Percentiles rank a stretch among this genome's conserved stretches.
Conservation (phyloP, 2,329 filamentous ascomycete genomes). For the Celoporthe dispersa region DNA sequence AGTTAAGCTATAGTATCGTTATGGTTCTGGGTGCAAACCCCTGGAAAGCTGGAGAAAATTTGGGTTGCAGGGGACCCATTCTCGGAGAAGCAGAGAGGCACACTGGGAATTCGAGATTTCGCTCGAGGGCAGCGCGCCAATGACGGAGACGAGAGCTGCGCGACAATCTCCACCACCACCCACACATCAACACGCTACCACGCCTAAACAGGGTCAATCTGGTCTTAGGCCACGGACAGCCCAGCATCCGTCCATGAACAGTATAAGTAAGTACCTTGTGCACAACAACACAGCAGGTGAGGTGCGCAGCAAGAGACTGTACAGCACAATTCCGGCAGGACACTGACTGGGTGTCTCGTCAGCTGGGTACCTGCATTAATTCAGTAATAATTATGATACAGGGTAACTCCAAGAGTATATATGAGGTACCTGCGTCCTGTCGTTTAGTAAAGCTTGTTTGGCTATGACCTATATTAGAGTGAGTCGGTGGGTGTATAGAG, state of each 20-base stretch:
- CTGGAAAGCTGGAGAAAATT: constrained; percentile 7
- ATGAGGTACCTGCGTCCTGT: neutral
- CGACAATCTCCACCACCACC: neutral
- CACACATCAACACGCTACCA: neutral
- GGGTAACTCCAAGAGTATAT: too few species aligned
- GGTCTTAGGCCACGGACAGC: neutral
- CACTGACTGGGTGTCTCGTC: neutral
- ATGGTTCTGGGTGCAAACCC: neutral
- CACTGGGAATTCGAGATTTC: neutral
- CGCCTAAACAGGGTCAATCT: neutral
- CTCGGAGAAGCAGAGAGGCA: neutral
- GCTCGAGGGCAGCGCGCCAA: neutral
- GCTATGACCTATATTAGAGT: neutral
- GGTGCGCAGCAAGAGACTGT: neutral
- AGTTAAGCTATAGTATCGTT: neutral
- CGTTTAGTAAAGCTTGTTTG: neutral
- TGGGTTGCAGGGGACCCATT: neutral
- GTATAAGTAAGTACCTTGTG: neutral
- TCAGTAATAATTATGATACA: too few species aligned
- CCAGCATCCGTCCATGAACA: neutral
- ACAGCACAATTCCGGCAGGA: neutral
- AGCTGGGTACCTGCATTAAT: neutral
- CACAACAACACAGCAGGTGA: neutral
- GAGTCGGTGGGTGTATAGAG: neutral
- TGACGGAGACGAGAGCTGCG: neutral